Conservation (phyloP, 176 grass and related monocot genomes). For the Aegilops sharonensis region DNA sequence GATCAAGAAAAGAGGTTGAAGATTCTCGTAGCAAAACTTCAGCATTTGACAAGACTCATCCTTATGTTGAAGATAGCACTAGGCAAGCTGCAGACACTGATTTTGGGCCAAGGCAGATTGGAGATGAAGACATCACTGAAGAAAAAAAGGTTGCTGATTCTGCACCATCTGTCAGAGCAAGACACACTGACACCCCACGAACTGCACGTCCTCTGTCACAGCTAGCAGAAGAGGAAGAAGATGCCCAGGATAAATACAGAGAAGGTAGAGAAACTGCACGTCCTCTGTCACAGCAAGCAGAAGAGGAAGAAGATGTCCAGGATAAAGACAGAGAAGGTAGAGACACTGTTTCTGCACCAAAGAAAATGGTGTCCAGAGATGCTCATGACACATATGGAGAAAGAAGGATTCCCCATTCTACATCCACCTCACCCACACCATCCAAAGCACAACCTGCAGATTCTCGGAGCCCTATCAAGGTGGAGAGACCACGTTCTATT, state of each 20-base stretch:
- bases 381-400: constrained; percentile 9
- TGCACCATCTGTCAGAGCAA: constrained; percentile 1
- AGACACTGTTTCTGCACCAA: constrained; percentile 14
- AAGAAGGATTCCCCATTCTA: constrained; percentile 13
- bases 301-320: constrained; percentile 26
- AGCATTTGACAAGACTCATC: constrained; percentile 21
- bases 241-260: constrained; percentile 9
- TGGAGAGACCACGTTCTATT: constrained; percentile 22
- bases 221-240: constrained; percentile 29
- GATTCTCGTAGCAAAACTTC: not conserved
- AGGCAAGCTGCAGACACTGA: constrained; percentile 14
- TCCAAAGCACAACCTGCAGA: constrained; percentile 18
- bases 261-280: constrained; percentile 19
- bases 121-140: constrained; percentile 15
- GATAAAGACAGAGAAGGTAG: constrained; percentile 14
- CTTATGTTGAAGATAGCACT: constrained; percentile 17
- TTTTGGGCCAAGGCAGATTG: not conserved
- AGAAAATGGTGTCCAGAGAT: constrained; percentile 15
- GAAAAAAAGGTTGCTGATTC: constrained; percentile 34
- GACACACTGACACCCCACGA: not conserved
- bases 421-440: not conserved
- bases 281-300: constrained; percentile 19
- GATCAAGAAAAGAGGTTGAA: constrained; percentile 10
- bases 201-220: constrained; percentile 4
- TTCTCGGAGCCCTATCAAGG: constrained; percentile 19